Evolutionary conservation across 2,329 filamentous ascomycete species (phyloP), one percentile per base, ranked within the genome.

Genomic region (Apiospora kogelbergensis): DNA sequence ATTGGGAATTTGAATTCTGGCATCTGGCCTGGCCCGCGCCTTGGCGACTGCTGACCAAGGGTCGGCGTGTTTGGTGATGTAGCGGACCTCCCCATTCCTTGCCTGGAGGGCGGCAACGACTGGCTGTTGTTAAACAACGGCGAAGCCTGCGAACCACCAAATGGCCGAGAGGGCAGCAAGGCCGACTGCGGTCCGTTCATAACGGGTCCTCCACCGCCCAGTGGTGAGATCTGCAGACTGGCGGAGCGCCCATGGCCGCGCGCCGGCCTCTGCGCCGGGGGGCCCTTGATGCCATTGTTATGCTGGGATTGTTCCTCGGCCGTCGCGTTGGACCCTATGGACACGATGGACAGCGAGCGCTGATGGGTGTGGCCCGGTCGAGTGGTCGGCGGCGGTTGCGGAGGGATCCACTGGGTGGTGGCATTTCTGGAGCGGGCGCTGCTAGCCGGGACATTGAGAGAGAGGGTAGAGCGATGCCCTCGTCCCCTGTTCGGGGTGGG

Each of bases 301-400:
- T n/a, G n/a, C 30, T 82, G 80, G 24, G 75, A 73, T 57, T 84
- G 80, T 26, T 87, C 86, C 48, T 84, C 80, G 24, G 82, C 80
- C 40, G 81, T 83, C 45, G 82, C 81, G 72, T 84, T 75, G 24
- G 88, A 88, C 13, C 90, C 91, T 74, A 95, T 88, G 11, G 93
- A 95, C 63, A 95, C 89, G 72, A 96, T 95, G 22, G 93, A 96
- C 40, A 96, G 86, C 3, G 93, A 95, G 74, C 92, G 86, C 78
- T 91, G 90, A 75, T 95, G 93, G 67, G 85, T 83, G 75, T 91
- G 88, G n/a, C 85, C 83, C 26, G 80, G 79, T 69, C 68, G 72
- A 37, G 44, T 65, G 71, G 74, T 74, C 65, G 73, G 74, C 60
- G 73, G 69, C 60, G 71, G 69, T 71, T 75, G 74, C 68, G 74